phyloP scores from a whole-genome alignment of 2,329 filamentous ascomycete genomes.

The Chaetomiaceae sp. region DNA sequence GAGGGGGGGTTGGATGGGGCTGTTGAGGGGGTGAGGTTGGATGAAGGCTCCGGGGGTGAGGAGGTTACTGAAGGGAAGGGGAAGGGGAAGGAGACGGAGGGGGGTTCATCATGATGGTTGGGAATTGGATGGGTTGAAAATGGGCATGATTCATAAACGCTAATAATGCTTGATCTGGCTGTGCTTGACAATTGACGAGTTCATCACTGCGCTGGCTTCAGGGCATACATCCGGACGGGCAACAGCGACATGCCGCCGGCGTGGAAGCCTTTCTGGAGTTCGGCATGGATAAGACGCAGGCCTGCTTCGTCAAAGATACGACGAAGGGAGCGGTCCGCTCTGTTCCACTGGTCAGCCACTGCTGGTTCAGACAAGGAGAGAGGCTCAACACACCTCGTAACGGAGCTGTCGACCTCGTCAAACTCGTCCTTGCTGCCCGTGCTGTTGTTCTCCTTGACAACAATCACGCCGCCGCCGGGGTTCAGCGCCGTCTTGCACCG shows the following conservation, averaged over 20 bases:
- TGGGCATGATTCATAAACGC: neutral
- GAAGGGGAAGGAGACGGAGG: constrained; percentile 1
- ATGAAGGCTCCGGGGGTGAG: neutral
- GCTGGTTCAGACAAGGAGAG: neutral
- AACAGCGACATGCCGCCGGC: constrained; percentile 51
- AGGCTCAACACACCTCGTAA: constrained; percentile 55
- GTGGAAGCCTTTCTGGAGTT: constrained; percentile 69
- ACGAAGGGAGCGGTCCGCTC: constrained; percentile 68
- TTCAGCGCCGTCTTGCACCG: constrained; percentile 49
- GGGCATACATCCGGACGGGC: constrained; percentile 73
- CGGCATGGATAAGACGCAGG: constrained; percentile 62
- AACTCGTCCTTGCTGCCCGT: constrained; percentile 60
- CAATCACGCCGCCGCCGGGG: constrained; percentile 49
- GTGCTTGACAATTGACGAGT: neutral
- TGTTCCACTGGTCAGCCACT: constrained; percentile 27
- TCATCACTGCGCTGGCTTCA: constrained; percentile 46
- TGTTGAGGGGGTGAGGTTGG: neutral
- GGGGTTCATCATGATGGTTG: neutral
- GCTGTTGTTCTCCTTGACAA: constrained; percentile 77
- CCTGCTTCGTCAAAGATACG: constrained; percentile 65
- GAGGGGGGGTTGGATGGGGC: constrained; percentile 8
- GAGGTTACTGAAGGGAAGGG: neutral
- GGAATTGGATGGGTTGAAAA: neutral
- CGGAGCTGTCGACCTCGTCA: constrained; percentile 70
- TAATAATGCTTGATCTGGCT: neutral